Base-by-base conservation (phyloP, 768 basidiomycete species). In the Omphalotus guepiniiformis region DNA sequence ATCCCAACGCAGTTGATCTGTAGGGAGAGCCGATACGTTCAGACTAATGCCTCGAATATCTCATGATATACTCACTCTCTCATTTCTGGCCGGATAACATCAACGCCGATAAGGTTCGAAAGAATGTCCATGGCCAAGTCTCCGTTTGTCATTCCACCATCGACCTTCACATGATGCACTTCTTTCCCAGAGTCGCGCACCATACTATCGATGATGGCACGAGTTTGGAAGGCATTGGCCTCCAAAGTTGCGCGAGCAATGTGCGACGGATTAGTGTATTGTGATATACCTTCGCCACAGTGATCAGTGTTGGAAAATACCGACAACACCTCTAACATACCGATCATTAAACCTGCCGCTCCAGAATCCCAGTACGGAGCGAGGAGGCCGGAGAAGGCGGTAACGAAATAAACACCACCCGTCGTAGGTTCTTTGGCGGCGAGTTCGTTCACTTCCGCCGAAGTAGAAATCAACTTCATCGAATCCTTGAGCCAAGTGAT, bases 311-410 rank as follows among this genome's bases (percentile, higher is more conserved):
- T 40, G 13, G 28, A 9, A 22, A 25, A 25, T 34, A 50, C 42
- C n/a, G 32, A 18, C 23, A 22, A 22, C 7, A 9, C 0, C 3
- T n/a, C 4, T 30, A 11, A 60, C 62, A 37, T 50, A 79, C 88
- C 92, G 49, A 96, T 92, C 39, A 96, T 72, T 34, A 88, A 65
- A 0, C 92, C 93, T n/a, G 85, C 85, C 22, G 96, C 96, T 23
- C 83, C 80, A 21, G 92, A 82, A 64, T 99, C 96, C 95, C 96
- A 98, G 68, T 92, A 95, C 4, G 96, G 96, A n/a, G 96, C 96
- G 22, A 99, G 82, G 22, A 99, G 75, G 47, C 96, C 96, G 32
- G 86, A 87, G 72, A 99, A 97, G 6, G 93, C 94, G 1, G 95
- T 94, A 28, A 97, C 95, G 58, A 97, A 98, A 70, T 90, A 97